Evolutionary conservation across 306 rosid species (phyloP), one percentile per base, ranked within the genome.

Genomic region (Quercus gilva): DNA sequence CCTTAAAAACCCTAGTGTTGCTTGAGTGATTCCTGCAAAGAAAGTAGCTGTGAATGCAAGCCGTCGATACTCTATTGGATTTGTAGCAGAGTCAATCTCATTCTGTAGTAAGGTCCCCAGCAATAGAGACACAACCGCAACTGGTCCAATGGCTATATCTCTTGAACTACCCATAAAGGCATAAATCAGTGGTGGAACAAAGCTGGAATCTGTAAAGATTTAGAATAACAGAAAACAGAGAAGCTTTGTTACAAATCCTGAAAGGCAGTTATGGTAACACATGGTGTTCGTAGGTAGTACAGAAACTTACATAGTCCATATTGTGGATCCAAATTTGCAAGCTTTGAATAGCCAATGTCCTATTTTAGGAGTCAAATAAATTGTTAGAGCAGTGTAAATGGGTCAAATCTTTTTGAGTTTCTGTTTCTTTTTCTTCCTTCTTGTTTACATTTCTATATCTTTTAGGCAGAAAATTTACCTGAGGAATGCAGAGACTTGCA

Each of bases 401-500:
- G 59, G 19, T n/a, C 4, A 83, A 76, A 49, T 43, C 57, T 56
- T 28, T 60, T 73, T 41, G 60, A 71, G 5, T 41, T 19, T 59
- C 13, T 37, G 28, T 4, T n/a, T 17, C 41, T 23, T 35, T 49
- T 12, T 10, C 70, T 69, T 33, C 75, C 41, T 69, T 74, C 71
- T 68, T 41, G 18, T 20, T n/a, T 43, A 68, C 45, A 14, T 15
- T 21, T 81, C 3, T 72, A 57, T 43, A 73, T 52, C 0, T 7
- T 37, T 41, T 65, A 75, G 33, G 71, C 79, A 70, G 84, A 23
- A 57, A 81, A 75, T 35, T 77, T 81, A 91, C 99, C 97, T 94
- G 97, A 85, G 99, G 99, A 77, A 95, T 92, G 89, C 98, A 92
- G 78, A 95, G 92, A 82, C 99, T 95, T 69, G 99, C 99, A 87